phyloP scores from a whole-genome alignment of 345 rosid genomes.

The Gossypium herbaceum region DNA sequence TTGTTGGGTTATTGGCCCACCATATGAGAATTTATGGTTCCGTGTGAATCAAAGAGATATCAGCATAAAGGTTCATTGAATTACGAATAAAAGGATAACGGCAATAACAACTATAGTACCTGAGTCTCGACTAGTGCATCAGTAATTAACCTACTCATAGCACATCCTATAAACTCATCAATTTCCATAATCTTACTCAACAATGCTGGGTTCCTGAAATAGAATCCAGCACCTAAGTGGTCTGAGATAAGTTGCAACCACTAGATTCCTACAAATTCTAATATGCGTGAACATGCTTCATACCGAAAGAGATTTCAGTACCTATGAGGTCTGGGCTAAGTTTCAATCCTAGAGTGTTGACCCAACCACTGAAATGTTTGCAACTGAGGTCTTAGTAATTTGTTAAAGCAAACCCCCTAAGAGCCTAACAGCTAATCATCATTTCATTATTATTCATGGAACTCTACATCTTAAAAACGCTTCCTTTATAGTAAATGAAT shows the following conservation, averaged over 20 bases:
- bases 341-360: not conserved
- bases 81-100: not conserved
- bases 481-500: no score
- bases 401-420: not conserved
- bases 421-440: not conserved
- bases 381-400: not conserved
- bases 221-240: conserved; percentile 5
- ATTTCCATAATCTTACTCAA: conserved; percentile 96
- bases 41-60: conserved; percentile 16
- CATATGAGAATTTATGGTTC: conserved; percentile 88
- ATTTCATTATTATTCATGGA: not conserved
- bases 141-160: conserved; percentile 95
- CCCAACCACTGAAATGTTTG: not conserved
- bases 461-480: not conserved
- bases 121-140: conserved; percentile 98
- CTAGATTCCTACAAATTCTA: not conserved
- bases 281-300: no score
- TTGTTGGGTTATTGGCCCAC: conserved; percentile 97
- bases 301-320: no score
- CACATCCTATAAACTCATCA: conserved; percentile 94
- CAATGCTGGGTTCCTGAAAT: conserved; percentile 90
- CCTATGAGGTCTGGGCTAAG: not conserved
- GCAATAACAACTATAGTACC: conserved; percentile 30
- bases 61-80: not conserved
- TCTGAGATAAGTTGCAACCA: not conserved